These are phyloP conservation scores for Zoysia matrella DNA, from an alignment of 202 grass and related monocot genomes.

Conservation along the genomic window DNA sequence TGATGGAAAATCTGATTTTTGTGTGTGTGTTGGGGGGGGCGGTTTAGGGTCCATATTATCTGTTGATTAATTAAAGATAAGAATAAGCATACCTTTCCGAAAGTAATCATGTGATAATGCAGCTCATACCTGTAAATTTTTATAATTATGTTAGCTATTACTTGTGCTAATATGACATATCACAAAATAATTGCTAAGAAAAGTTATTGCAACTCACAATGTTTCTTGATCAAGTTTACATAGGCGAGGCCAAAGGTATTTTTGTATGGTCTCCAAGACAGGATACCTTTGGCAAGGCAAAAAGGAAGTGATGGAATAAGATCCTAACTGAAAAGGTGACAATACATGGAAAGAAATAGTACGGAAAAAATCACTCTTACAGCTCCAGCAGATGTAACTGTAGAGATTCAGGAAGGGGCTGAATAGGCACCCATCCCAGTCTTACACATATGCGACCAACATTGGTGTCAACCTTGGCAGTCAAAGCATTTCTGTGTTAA, in stretches of 20 bases:
- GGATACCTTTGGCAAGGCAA: conserved; percentile 75
- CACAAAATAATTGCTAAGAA: conserved; percentile 29
- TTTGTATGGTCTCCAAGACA: conserved; percentile 84
- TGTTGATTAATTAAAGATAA: background rate
- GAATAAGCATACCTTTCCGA: conserved; percentile 76
- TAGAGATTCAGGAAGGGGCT: conserved; percentile 84
- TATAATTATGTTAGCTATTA: conserved; percentile 34
- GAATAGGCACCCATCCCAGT: conserved; percentile 91
- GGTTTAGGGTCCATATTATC: background rate
- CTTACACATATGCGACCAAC: conserved; percentile 95
- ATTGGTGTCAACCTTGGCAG: conserved; percentile 88
- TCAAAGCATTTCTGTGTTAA: conserved; percentile 47
- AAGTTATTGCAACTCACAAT: conserved; percentile 63
- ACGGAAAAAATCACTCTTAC: conserved; percentile 52
- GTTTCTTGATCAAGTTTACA: conserved; percentile 92
- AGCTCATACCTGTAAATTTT: conserved; percentile 83
- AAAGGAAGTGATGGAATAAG: conserved; percentile 35
- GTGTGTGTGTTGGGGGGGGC: too few species aligned
- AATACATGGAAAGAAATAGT: conserved; percentile 6
- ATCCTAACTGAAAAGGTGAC: conserved; percentile 6
- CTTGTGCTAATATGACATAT: conserved; percentile 14
- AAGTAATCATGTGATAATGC: conserved; percentile 99
- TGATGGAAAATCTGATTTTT: background rate
- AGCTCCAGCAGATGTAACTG: conserved; percentile 90
- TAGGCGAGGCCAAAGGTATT: conserved; percentile 94